These are phyloP conservation scores for Termitomyces sp. DNA, from an alignment of 768 basidiomycete species.

Conservation along the genomic window DNA sequence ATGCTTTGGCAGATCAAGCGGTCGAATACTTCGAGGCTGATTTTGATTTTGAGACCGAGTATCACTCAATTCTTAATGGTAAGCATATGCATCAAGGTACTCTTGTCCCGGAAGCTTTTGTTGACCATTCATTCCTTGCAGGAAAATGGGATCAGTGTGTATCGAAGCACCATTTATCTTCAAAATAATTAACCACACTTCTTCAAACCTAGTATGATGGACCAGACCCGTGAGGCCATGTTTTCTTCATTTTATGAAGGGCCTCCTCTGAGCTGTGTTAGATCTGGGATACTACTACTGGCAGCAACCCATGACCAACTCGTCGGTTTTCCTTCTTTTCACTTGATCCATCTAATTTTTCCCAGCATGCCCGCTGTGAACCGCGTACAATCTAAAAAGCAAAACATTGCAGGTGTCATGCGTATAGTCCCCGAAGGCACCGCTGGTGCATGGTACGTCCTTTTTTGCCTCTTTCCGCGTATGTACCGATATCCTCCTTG, in stretches of 20 bases:
- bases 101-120: background rate
- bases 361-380: slow-evolving; percentile 47
- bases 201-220: slow-evolving; percentile 48
- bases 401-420: slow-evolving; percentile 58
- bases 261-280: slow-evolving; percentile 9
- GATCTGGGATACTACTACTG: slow-evolving; percentile 61
- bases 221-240: slow-evolving; percentile 48
- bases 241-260: background rate
- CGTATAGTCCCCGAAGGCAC: slow-evolving; percentile 57
- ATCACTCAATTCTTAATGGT: slow-evolving; percentile 54
- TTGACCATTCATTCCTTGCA: slow-evolving; percentile 9
- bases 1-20: slow-evolving; percentile 49
- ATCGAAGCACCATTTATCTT: background rate
- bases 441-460: slow-evolving; percentile 48
- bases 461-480: too few relatives aligned
- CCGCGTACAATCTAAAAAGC: slow-evolving; percentile 48
- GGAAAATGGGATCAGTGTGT: slow-evolving; percentile 64
- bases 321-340: slow-evolving; percentile 24
- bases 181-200: background rate
- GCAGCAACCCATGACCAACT: slow-evolving; percentile 67
- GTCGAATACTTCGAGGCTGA: slow-evolving; percentile 55
- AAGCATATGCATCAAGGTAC: background rate
- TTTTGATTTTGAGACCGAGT: slow-evolving; percentile 53
- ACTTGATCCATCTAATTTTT: background rate
- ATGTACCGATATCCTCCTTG: background rate